These are phyloP conservation scores for Fusarium brachygibbosum DNA, from an alignment of 2,329 filamentous ascomycete genomes.

Conservation along the genomic window DNA sequence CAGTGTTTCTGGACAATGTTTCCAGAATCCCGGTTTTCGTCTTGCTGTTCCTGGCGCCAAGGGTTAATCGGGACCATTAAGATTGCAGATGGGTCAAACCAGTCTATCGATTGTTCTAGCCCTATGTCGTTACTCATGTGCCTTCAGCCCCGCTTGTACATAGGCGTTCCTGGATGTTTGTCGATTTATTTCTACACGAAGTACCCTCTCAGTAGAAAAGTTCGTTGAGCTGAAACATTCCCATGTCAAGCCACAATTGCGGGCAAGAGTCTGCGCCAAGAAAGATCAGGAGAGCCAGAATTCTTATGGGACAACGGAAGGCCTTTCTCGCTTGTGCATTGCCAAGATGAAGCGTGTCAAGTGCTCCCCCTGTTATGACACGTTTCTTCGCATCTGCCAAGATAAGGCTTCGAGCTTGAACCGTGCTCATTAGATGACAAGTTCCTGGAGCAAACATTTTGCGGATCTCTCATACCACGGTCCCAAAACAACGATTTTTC, in stretches of 20 bases:
- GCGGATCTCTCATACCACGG: background rate
- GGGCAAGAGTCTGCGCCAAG: background rate
- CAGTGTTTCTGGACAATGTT: background rate
- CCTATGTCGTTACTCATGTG: background rate
- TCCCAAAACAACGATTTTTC: background rate
- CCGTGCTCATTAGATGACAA: constrained; percentile 1
- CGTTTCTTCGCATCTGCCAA: background rate
- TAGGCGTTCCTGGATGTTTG: background rate
- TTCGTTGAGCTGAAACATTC: constrained; percentile 10
- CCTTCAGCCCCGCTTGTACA: background rate
- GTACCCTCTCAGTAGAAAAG: background rate
- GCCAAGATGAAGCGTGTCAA: background rate
- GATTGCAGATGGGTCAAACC: constrained; percentile 16
- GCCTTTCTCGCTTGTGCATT: background rate
- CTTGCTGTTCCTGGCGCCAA: constrained; percentile 15
- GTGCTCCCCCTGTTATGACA: background rate
- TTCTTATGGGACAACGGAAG: background rate
- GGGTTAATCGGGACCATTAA: background rate
- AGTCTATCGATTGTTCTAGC: constrained; percentile 23
- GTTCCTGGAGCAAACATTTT: constrained; percentile 23
- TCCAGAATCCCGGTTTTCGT: background rate
- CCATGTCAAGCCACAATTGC: constrained; percentile 16
- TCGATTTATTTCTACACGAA: background rate
- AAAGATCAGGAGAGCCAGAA: background rate
- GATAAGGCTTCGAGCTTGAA: background rate